Percentiles rank a stretch among this genome's conserved stretches.
Evolutionary conservation across 2,329 filamentous ascomycete species (phyloP).

Genomic region (Tolypocladium nubicola): DNA sequence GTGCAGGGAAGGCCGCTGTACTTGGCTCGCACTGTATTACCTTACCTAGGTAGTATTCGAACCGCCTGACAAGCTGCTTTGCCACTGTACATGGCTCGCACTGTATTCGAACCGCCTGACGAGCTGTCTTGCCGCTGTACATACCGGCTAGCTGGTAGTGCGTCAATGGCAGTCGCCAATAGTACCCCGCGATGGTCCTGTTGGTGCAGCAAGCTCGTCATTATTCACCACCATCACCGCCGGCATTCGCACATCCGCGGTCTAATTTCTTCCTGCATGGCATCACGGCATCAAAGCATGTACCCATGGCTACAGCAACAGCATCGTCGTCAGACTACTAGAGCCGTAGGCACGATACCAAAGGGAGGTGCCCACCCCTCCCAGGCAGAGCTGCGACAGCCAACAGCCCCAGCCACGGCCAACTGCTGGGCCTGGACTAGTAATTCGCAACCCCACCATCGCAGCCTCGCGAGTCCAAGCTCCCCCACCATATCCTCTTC

Average conservation of each 20-base stretch:
- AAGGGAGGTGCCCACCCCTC: background rate
- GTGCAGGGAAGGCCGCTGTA: background rate
- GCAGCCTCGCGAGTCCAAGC: conserved; percentile 6
- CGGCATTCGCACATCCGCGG: background rate
- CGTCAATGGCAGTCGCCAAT: background rate
- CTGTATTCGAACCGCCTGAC: background rate
- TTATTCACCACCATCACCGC: background rate
- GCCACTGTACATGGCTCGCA: background rate
- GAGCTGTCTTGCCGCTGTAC: background rate
- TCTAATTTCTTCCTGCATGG: background rate
- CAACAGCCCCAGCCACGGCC: background rate
- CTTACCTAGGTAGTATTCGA: no score
- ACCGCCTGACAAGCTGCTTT: no score
- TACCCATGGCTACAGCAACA: background rate
- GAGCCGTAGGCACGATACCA: background rate
- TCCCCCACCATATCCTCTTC: background rate
- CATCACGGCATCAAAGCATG: background rate
- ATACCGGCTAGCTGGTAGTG: background rate
- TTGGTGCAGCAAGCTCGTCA: background rate
- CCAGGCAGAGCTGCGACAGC: background rate
- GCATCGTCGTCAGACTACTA: background rate
- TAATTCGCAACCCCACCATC: conserved; percentile 7
- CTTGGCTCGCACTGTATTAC: background rate
- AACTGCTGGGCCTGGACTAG: background rate
- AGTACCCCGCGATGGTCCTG: background rate